Base-by-base conservation (phyloP, 371 early-diverging fungal species). In the Coemansia sp. region DNA sequence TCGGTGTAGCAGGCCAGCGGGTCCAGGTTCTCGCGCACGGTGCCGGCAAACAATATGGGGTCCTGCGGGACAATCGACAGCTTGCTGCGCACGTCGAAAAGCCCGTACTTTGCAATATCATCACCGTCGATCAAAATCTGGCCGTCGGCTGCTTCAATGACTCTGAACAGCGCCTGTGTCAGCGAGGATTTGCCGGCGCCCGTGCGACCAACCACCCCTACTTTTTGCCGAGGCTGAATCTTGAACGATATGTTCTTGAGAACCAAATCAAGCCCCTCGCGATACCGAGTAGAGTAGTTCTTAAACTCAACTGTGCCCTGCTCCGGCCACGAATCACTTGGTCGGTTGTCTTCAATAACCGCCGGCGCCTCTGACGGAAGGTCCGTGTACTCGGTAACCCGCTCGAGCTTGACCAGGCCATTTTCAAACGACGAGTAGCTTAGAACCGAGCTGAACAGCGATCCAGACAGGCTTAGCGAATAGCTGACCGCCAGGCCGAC, bases 11-110 rank as follows among this genome's bases (percentile, higher is more conserved):
- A 45, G 48, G 43, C 49, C 48, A 78, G 80, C 6, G 85, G 85
- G 59, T 84, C 85, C 16, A 84, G 52, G 60, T 84, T 84, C 26
- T 47, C 57, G 31, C 85, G 76, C 53, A 90, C 76, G 1, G 89
- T 85, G 53, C 85, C 88, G 1, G 81, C 81, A 66, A 83, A 84
- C 30, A 84, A 20, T 50, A 81, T 63, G 0, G 85, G 80, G 11
- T 84, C 84, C 49, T 85, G 85, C 0, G 85, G 83, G 48, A 84
- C 82, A 60, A 84, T 83, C 8, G 76, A 54, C 54, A 84, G 76
- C 8, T 79, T 69, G 34, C 69, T 68, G 7, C 85, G 73, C 26
- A 83, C 66, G 41, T 84, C 82, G 5, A 35, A 38, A 31, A 76
- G 45, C 0, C 58, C 59, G 60, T 70, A 13, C 64, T 74, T 32